Evolutionary conservation across 192 early-diverging fungal species (phyloP).

Genomic region (Backusella morwellensis): DNA sequence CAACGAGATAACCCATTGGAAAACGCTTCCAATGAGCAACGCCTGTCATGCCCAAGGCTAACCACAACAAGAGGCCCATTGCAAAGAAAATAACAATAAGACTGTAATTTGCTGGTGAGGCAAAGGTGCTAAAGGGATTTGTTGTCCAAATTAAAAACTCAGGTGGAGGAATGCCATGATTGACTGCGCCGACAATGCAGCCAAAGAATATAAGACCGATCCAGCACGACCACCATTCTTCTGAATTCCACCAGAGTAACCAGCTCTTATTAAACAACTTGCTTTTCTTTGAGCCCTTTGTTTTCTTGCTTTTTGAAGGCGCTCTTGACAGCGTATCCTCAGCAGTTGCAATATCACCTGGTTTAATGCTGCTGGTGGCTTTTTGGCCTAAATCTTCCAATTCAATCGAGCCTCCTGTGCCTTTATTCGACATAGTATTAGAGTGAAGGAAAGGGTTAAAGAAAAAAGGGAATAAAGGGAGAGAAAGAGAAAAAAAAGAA

Average conservation of each 20-base stretch:
- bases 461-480: background rate
- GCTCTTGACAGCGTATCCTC: background rate
- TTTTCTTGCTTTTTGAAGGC: background rate
- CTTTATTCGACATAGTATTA: background rate
- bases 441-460: background rate
- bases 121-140: constrained; percentile 48
- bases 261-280: constrained; percentile 26
- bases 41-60: constrained; percentile 33
- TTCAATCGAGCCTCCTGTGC: background rate
- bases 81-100: constrained; percentile 44
- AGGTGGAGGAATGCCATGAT: constrained; percentile 40
- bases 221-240: constrained; percentile 60
- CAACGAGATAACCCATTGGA: constrained; percentile 41
- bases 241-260: constrained; percentile 52
- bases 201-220: constrained; percentile 53
- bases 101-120: constrained; percentile 32
- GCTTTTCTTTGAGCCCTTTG: background rate
- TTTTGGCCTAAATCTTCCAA: background rate
- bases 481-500: background rate
- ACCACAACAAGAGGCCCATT: constrained; percentile 44
- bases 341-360: background rate
- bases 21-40: constrained; percentile 37
- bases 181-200: constrained; percentile 38
- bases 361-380: background rate
- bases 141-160: constrained; percentile 38